Percentiles rank a stretch among this genome's conserved stretches.
These are phyloP conservation scores for Ophiocordyceps polyrhachis-furcata DNA, from an alignment of 2,329 filamentous ascomycete species.

Conservation along the genomic window DNA sequence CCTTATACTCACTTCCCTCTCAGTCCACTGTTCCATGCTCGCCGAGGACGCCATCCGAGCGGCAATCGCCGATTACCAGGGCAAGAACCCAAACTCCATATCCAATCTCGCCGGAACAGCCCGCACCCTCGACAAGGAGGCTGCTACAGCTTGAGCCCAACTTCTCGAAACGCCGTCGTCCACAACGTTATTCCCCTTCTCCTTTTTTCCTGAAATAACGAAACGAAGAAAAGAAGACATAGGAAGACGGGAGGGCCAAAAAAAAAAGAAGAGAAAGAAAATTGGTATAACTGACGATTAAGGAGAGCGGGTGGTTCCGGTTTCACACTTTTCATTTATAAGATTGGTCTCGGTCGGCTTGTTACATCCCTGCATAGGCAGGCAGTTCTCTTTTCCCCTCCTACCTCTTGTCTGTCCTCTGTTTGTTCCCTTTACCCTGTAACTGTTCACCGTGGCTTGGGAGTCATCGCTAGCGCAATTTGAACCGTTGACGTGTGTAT, in stretches of 20 bases:
- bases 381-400: not conserved
- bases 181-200: too few species aligned
- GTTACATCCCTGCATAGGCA: not conserved
- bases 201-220: not conserved
- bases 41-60: constrained; percentile 85
- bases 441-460: too few species aligned
- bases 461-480: not conserved
- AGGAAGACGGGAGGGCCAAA: not conserved
- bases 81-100: constrained; percentile 42
- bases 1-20: not conserved
- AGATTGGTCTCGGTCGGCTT: too few species aligned
- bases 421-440: not conserved
- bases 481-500: not conserved
- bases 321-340: too few species aligned
- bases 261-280: too few species aligned
- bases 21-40: constrained; percentile 82
- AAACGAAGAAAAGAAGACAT: not conserved
- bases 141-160: constrained; percentile 1
- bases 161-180: not conserved
- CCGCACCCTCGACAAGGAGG: constrained; percentile 9
- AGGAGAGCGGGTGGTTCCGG: too few species aligned
- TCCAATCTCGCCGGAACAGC: constrained; percentile 63
- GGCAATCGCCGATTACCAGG: constrained; percentile 78
- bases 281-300: too few species aligned
- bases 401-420: not conserved